phyloP scores from a whole-genome alignment of 768 basidiomycete species.

The Galerina marginata region DNA sequence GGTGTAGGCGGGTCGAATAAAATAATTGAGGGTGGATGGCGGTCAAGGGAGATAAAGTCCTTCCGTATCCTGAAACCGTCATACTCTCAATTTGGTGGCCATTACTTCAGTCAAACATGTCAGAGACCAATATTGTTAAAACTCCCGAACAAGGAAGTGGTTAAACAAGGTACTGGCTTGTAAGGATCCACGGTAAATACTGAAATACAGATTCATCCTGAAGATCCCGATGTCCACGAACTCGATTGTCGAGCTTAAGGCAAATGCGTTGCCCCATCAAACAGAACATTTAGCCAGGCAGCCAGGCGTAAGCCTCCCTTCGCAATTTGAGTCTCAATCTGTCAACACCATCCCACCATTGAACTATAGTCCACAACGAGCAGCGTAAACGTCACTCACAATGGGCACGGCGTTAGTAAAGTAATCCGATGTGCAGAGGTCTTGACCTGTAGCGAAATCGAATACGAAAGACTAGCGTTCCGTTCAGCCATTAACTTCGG shows the following conservation, averaged over 20 bases:
- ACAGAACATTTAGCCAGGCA: constrained; percentile 55
- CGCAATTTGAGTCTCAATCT: constrained; percentile 52
- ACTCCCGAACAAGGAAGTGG: too few species aligned
- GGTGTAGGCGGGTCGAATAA: too few species aligned
- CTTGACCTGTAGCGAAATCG: constrained; percentile 41
- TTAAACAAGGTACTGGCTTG: too few species aligned
- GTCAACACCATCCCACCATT: background rate
- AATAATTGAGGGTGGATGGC: too few species aligned
- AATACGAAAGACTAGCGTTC: constrained; percentile 47
- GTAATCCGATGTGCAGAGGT: constrained; percentile 50
- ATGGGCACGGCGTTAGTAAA: constrained; percentile 25
- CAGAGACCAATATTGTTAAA: too few species aligned
- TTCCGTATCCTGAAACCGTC: too few species aligned
- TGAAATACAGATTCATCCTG: too few species aligned
- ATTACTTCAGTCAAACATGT: too few species aligned
- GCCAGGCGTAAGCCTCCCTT: constrained; percentile 53
- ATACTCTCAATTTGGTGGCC: too few species aligned
- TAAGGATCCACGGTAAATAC: too few species aligned
- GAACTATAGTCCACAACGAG: background rate
- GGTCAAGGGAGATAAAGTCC: too few species aligned
- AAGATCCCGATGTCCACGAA: too few species aligned
- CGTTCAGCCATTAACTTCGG: background rate
- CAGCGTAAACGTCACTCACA: background rate
- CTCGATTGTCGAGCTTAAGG: constrained; percentile 29
- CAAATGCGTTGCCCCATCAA: constrained; percentile 43